Evolutionary conservation across 371 early-diverging fungal species (phyloP).

Genomic region (Mucor irregularis): DNA sequence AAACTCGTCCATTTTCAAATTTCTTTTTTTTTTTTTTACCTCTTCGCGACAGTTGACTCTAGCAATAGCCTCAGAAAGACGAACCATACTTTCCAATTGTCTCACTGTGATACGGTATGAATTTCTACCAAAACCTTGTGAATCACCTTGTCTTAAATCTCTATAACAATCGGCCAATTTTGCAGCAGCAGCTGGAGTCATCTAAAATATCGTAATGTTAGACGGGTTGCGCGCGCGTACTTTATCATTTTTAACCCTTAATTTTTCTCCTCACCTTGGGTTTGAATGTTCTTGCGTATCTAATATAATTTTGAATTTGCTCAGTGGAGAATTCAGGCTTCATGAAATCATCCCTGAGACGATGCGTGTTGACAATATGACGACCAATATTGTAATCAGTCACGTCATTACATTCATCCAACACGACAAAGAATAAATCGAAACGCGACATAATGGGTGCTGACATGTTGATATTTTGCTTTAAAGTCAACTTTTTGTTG

Average conservation of each 20-base stretch:
- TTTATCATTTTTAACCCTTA: not conserved
- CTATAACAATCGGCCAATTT: conserved; percentile 88
- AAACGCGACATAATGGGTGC: conserved; percentile 99
- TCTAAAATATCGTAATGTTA: conserved; percentile 25
- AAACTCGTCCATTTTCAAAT: not conserved
- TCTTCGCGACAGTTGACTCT: conserved; percentile 82
- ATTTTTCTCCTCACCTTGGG: conserved; percentile 71
- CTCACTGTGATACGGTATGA: conserved; percentile 98
- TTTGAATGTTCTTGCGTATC: conserved; percentile 85
- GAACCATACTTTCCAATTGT: conserved; percentile 97
- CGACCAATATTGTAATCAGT: conserved; percentile 94
- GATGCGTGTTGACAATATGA: conserved; percentile 95
- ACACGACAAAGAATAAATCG: conserved; percentile 98
- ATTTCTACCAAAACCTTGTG: conserved; percentile 70
- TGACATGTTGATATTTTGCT: conserved; percentile 98
- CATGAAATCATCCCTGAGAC: conserved; percentile 70
- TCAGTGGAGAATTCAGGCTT: conserved; percentile 75
- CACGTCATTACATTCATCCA: conserved; percentile 93
- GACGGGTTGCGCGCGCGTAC: no score
- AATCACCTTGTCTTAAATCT: conserved; percentile 89
- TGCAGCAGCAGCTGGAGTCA: conserved; percentile 81
- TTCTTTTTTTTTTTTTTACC: conserved; percentile 39
- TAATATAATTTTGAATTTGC: conserved; percentile 84
- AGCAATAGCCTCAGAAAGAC: conserved; percentile 97
- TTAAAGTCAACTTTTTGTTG: conserved; percentile 90